These are phyloP conservation scores for Chlorella sp. DNA, from an alignment of 139 green algal genomes.

Conservation along the genomic window DNA sequence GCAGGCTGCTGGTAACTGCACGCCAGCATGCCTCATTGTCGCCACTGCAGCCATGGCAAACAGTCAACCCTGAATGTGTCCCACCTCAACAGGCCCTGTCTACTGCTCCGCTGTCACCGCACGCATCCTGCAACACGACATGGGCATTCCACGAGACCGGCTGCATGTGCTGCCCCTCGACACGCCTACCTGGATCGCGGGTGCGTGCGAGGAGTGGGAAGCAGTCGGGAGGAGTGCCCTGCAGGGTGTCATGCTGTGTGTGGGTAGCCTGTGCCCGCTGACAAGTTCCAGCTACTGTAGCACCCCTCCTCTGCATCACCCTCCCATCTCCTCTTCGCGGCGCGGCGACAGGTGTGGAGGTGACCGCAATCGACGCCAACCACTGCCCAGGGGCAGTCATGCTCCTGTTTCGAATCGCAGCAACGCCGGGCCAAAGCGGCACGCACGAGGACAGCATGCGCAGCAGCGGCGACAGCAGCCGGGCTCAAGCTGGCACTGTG, in stretches of 20 bases:
- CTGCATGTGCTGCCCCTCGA: conserved; percentile 44
- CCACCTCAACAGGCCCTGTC: conserved; percentile 36
- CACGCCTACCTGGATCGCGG: conserved; percentile 35
- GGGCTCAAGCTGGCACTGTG: background rate
- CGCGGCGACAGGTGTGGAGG: conserved; percentile 23
- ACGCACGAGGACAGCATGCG: background rate
- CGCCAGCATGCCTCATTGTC: background rate
- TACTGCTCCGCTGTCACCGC: conserved; percentile 66
- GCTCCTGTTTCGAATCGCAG: conserved; percentile 59
- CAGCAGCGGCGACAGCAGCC: background rate
- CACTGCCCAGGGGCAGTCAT: conserved; percentile 79
- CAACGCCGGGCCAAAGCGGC: background rate
- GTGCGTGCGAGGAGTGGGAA: background rate
- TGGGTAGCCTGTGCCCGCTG: no score
- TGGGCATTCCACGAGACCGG: conserved; percentile 34
- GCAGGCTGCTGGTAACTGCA: background rate
- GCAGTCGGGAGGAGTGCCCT: background rate
- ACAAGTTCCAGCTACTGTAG: no score
- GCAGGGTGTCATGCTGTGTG: background rate
- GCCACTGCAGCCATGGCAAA: background rate
- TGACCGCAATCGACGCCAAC: conserved; percentile 77
- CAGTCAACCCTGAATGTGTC: background rate
- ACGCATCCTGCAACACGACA: conserved; percentile 52
- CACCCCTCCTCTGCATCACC: no score
- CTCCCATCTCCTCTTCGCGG: no score